phyloP scores from a whole-genome alignment of 2,329 filamentous ascomycete species.

The Neofusicoccum sp. region DNA sequence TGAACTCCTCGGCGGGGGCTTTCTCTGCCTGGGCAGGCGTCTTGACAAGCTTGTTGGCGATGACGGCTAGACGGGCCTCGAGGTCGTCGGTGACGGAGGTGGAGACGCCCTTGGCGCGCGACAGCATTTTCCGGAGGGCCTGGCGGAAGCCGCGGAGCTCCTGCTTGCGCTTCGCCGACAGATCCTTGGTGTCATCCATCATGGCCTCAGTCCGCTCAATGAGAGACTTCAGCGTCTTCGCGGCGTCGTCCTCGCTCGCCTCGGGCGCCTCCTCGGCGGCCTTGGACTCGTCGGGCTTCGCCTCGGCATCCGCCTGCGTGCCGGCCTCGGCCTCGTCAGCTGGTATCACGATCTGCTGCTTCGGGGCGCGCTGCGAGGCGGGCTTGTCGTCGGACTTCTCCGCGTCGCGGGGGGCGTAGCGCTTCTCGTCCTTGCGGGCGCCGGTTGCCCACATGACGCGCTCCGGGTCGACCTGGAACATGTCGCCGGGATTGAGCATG shows the following conservation, averaged over 20 bases:
- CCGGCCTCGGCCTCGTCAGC: conserved; percentile 42
- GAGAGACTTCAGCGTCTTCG: conserved; percentile 31
- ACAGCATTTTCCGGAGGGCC: conserved; percentile 62
- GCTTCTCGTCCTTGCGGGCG: conserved; percentile 56
- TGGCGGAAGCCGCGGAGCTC: conserved; percentile 71
- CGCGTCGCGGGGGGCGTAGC: conserved; percentile 15
- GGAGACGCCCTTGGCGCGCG: conserved; percentile 44
- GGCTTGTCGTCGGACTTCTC: conserved; percentile 25
- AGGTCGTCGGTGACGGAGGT: conserved; percentile 42
- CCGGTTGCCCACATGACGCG: conserved; percentile 88
- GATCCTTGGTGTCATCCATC: conserved; percentile 49
- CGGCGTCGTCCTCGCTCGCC: conserved; percentile 20
- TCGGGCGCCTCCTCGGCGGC: conserved; percentile 25
- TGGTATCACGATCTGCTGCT: neutral
- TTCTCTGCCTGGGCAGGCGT: conserved; percentile 16
- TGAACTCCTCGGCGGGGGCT: neutral
- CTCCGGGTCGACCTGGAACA: conserved; percentile 93
- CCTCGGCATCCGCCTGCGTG: conserved; percentile 45
- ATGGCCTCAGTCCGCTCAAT: conserved; percentile 58
- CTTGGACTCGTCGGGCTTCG: conserved; percentile 17
- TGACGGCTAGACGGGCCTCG: conserved; percentile 48
- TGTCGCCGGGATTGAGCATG: conserved; percentile 91
- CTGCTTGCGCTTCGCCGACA: conserved; percentile 72
- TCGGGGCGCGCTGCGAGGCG: conserved; percentile 15
- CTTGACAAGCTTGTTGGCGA: conserved; percentile 23